Evolutionary conservation across 2,329 filamentous ascomycete species (phyloP).

Genomic region (Metarhizium rileyi): DNA sequence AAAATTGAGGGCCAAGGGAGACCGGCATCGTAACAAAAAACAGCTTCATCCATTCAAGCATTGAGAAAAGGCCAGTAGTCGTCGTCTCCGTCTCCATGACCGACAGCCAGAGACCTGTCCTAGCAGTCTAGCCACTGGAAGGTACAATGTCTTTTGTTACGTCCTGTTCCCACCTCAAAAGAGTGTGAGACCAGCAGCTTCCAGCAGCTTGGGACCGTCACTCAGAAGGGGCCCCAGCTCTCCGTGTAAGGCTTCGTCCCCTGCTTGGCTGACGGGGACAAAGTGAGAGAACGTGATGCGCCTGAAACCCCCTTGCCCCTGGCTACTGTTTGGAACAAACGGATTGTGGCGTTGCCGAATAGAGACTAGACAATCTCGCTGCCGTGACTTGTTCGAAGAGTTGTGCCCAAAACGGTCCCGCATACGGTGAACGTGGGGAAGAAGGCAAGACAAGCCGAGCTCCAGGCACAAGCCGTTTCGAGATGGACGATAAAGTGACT

Average conservation of each 20-base stretch:
- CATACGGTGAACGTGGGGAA: background rate
- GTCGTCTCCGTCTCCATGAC: background rate
- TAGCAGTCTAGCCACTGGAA: background rate
- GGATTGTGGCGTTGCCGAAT: slow-evolving; percentile 10
- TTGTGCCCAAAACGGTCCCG: background rate
- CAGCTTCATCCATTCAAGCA: background rate
- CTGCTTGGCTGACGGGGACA: background rate
- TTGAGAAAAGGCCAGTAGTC: background rate
- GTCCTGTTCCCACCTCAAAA: background rate
- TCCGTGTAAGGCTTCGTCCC: too few species aligned
- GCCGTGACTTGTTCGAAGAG: background rate
- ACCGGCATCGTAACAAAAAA: background rate
- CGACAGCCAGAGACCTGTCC: background rate
- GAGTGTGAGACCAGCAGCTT: background rate
- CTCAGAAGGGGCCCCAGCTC: background rate
- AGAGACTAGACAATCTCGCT: slow-evolving; percentile 6
- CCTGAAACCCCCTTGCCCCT: slow-evolving; percentile 1
- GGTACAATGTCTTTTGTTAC: background rate
- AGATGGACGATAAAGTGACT: background rate
- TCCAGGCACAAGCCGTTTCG: background rate
- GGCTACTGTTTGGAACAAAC: slow-evolving; percentile 4
- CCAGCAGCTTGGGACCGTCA: background rate
- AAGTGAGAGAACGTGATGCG: background rate
- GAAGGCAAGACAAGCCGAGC: slow-evolving; percentile 2
- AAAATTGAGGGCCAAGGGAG: background rate